Conservation (phyloP, 2,329 filamentous ascomycete genomes). For the Sporothrix phasma region DNA sequence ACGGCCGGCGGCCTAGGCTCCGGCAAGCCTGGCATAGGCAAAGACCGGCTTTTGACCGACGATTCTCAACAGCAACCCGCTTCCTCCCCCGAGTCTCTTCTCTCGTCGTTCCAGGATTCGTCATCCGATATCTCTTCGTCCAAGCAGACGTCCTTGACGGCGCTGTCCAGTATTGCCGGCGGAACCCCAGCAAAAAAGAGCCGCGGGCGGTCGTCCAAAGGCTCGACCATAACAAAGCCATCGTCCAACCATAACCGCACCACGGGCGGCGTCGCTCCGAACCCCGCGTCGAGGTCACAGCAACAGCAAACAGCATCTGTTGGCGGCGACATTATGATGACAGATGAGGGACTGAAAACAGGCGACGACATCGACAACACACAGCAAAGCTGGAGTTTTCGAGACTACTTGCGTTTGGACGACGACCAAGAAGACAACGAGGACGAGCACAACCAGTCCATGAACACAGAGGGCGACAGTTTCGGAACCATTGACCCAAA, state of each 20-base stretch:
- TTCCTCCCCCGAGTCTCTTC: slow-evolving; percentile 21
- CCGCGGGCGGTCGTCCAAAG: slow-evolving; percentile 24
- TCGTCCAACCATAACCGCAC: not conserved
- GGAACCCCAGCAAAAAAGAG: slow-evolving; percentile 13
- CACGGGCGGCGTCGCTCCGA: not conserved
- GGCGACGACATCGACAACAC: slow-evolving; percentile 26
- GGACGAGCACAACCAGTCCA: not conserved
- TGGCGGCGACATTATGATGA: slow-evolving; percentile 34
- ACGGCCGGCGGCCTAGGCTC: not conserved
- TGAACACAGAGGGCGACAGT: slow-evolving; percentile 17
- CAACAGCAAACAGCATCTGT: not conserved
- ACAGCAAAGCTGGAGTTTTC: slow-evolving; percentile 32
- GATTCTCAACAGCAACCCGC: slow-evolving; percentile 13
- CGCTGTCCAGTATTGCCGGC: slow-evolving; percentile 15
- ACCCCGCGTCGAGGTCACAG: not conserved
- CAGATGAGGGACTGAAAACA: slow-evolving; percentile 21
- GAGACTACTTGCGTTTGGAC: slow-evolving; percentile 30
- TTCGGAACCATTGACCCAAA: slow-evolving; percentile 28
- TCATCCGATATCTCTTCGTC: slow-evolving; percentile 41
- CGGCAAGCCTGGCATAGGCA: not conserved
- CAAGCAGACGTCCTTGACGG: slow-evolving; percentile 19
- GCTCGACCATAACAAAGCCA: not conserved
- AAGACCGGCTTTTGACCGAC: slow-evolving; percentile 14
- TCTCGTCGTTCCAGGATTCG: slow-evolving; percentile 35
- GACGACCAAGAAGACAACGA: slow-evolving; percentile 31